Conservation (phyloP, 768 basidiomycete genomes). For the Artomyces pyxidatus region DNA sequence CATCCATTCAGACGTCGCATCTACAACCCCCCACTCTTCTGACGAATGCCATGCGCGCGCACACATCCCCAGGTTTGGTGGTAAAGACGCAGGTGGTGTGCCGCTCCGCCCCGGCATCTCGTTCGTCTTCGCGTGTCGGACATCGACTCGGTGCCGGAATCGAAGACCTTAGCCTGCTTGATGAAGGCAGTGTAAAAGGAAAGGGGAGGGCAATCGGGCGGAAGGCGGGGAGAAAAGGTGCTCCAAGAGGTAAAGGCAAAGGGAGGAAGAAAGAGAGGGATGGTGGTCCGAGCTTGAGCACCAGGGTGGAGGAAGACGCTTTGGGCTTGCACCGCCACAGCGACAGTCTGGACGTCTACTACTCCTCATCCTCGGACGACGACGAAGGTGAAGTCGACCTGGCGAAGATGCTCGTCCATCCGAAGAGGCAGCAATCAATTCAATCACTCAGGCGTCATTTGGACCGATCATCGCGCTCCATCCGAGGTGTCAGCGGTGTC, state of each 20-base stretch:
- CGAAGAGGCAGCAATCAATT: slow-evolving; percentile 69
- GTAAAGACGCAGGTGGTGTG: slow-evolving; percentile 53
- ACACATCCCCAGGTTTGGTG: slow-evolving; percentile 33
- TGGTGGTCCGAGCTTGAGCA: slow-evolving; percentile 24
- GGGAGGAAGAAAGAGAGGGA: slow-evolving; percentile 25
- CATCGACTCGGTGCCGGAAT: slow-evolving; percentile 4
- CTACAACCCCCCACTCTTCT: slow-evolving; percentile 10
- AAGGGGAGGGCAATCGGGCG: slow-evolving; percentile 19
- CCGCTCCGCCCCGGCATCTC: slow-evolving; percentile 61
- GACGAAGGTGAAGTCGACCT: slow-evolving; percentile 54
- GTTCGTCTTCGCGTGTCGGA: slow-evolving; percentile 36
- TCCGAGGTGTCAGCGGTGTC: neutral
- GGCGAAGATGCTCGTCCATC: slow-evolving; percentile 57
- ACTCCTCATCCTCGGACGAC: slow-evolving; percentile 30
- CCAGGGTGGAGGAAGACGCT: slow-evolving; percentile 48
- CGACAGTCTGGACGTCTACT: slow-evolving; percentile 15
- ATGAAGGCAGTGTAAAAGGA: slow-evolving; percentile 16
- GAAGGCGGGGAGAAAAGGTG: slow-evolving; percentile 9
- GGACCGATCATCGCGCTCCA: slow-evolving; percentile 17
- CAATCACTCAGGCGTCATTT: slow-evolving; percentile 63
- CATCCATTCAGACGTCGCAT: too few relatives aligned
- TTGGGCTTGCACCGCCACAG: slow-evolving; percentile 31
- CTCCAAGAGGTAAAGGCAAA: slow-evolving; percentile 14
- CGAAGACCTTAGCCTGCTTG: slow-evolving; percentile 6
- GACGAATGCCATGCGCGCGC: slow-evolving; percentile 9